Conservation (phyloP, 768 basidiomycete species). For the Suillus hirtellus region DNA sequence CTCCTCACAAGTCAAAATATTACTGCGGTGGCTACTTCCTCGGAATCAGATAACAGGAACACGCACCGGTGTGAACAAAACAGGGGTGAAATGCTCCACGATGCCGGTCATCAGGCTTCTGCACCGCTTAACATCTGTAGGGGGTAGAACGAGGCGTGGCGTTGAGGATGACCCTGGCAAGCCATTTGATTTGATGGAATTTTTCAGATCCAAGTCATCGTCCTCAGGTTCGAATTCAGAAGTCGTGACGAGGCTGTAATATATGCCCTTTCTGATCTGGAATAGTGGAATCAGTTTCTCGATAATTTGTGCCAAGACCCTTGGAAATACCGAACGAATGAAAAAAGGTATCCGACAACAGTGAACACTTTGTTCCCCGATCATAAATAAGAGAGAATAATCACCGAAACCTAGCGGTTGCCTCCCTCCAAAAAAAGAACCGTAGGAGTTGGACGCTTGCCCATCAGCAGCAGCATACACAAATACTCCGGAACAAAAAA, state of each 20-base stretch:
- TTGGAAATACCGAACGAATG: not conserved
- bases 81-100: slow-evolving; percentile 69
- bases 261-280: slow-evolving; percentile 61
- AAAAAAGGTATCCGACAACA: not conserved
- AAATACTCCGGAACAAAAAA: not conserved
- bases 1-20: not conserved
- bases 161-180: slow-evolving; percentile 14
- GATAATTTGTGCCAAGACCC: not conserved
- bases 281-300: slow-evolving; percentile 9
- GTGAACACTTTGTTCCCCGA: not conserved
- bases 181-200: not conserved
- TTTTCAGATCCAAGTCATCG: slow-evolving; percentile 15
- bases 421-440: not conserved
- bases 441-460: not conserved
- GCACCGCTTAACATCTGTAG: slow-evolving; percentile 41
- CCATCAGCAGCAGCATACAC: not conserved
- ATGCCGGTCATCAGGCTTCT: slow-evolving; percentile 51
- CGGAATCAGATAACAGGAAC: not conserved
- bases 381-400: not conserved
- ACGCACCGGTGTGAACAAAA: slow-evolving; percentile 63
- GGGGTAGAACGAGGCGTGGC: slow-evolving; percentile 29
- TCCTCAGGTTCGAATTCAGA: slow-evolving; percentile 53
- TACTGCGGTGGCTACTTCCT: not conserved
- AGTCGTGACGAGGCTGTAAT: slow-evolving; percentile 63
- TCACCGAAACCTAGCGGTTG: not conserved